Evolutionary conservation across 140 eudicot genomes (phyloP), one percentile per base, ranked within the genome.

Genomic region (Flaveria floridana): DNA sequence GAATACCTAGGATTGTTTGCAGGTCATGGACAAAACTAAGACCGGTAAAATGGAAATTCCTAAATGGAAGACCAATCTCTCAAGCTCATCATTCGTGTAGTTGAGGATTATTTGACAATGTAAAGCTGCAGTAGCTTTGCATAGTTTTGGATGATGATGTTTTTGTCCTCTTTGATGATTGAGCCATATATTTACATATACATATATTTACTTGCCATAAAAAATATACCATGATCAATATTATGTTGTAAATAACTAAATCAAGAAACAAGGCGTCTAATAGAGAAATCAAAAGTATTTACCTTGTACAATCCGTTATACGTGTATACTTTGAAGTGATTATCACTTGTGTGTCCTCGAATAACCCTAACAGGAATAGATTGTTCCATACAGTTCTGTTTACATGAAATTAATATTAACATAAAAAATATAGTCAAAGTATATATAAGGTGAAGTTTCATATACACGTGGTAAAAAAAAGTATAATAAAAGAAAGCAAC

Each of bases 381-480:
- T 15, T 85, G 86, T 59, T 79, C 82, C 85, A 82, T 72, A 48
- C 76, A 61, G 76, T 85, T 85, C 89, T 85, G 86, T 58, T 48
- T 10, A 76, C 66, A 65, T n/a, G 10, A 14, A 65, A 41, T 37
- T 23, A 64, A n/a, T 26, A n/a, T 3, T 13, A 61, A 23, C 39
- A 26, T 61, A 61, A 30, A 30, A 30, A 3, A 30, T 30, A 30
- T 3, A 30, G 37, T 30, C 37, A 30, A 30, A 30, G 37, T 30
- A 30, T 30, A 28, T 28, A 25, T 62, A 25, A 30, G 44, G 3
- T 25, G 39, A 20, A 62, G 82, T 70, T 15, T 30, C 37, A 30
- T 30, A 30, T 46, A 51, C 64, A 51, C 13, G 30, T 56, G 14
- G 48, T 16, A 30, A 30, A 75, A 26, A 34, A 41, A 65, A 14